Evolutionary conservation across 345 rosid genomes (phyloP).

Genomic region (Kernera saxatilis): DNA sequence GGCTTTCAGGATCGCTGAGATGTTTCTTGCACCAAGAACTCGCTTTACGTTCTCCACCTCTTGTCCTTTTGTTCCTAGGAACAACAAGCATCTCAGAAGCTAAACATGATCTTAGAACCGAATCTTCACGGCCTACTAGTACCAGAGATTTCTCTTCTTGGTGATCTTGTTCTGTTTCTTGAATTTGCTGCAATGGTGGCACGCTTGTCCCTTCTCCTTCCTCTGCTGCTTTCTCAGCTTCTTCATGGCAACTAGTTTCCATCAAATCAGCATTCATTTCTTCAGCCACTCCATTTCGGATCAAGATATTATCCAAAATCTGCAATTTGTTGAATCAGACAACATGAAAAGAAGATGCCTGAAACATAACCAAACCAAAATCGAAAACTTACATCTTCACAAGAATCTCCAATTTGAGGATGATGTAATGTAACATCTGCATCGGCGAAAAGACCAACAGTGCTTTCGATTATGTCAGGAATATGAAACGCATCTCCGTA

Average conservation of each 20-base stretch:
- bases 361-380: background rate
- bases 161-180: slow-evolving; percentile 26
- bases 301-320: slow-evolving; percentile 31
- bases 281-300: slow-evolving; percentile 48
- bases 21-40: slow-evolving; percentile 73
- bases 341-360: background rate
- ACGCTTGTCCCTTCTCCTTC: slow-evolving; percentile 55
- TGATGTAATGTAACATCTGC: slow-evolving; percentile 70
- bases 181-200: slow-evolving; percentile 36
- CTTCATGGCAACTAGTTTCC: slow-evolving; percentile 37
- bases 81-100: slow-evolving; percentile 59
- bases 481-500: slow-evolving; percentile 65
- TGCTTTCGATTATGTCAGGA: slow-evolving; percentile 94
- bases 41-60: slow-evolving; percentile 74
- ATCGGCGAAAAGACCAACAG: slow-evolving; percentile 70
- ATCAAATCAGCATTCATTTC: slow-evolving; percentile 36
- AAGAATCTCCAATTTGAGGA: slow-evolving; percentile 52
- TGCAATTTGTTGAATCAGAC: slow-evolving; percentile 7
- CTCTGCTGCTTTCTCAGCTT: slow-evolving; percentile 43
- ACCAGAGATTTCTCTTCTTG: slow-evolving; percentile 21
- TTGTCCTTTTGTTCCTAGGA: slow-evolving; percentile 78
- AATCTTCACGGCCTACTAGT: slow-evolving; percentile 18
- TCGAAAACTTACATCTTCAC: slow-evolving; percentile 63
- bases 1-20: slow-evolving; percentile 67
- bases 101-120: slow-evolving; percentile 62